phyloP scores from a whole-genome alignment of 495 filamentous ascomycete species.

The Jackrogersella minutella region DNA sequence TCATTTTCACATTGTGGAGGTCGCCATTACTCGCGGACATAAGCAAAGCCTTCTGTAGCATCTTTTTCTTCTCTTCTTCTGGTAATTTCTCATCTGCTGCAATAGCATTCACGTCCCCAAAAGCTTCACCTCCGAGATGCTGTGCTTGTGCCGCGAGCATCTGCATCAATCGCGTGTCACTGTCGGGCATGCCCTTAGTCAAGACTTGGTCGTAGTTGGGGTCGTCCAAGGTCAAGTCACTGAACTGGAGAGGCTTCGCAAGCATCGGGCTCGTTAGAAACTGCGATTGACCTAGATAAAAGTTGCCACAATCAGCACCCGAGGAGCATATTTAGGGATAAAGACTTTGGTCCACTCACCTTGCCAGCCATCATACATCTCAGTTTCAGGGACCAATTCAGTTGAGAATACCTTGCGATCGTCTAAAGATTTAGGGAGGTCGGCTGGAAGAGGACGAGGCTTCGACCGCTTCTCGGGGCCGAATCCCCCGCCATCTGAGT shows the following conservation, averaged over 20 bases:
- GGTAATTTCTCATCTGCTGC: slow-evolving; percentile 75
- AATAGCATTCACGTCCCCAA: slow-evolving; percentile 81
- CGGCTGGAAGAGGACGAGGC: slow-evolving; percentile 72
- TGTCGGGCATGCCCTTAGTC: slow-evolving; percentile 71
- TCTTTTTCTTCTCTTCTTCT: slow-evolving; percentile 76
- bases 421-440: slow-evolving; percentile 89
- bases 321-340: slow-evolving; percentile 5
- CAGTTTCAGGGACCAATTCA: slow-evolving; percentile 75
- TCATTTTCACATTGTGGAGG: slow-evolving; percentile 76
- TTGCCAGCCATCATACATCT: slow-evolving; percentile 99
- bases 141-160: slow-evolving; percentile 96
- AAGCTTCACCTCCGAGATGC: slow-evolving; percentile 73
- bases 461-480: slow-evolving; percentile 47
- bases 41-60: slow-evolving; percentile 85
- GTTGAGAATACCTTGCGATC: slow-evolving; percentile 73
- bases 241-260: slow-evolving; percentile 84
- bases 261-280: slow-evolving; percentile 86
- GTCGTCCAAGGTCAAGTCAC: slow-evolving; percentile 79
- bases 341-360: slow-evolving; percentile 60
- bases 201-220: slow-evolving; percentile 70
- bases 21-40: slow-evolving; percentile 99
- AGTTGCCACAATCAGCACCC: slow-evolving; percentile 35
- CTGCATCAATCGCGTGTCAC: slow-evolving; percentile 86
- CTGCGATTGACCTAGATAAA: slow-evolving; percentile 82
- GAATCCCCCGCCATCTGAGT: slow-evolving; percentile 58